Base-by-base conservation (phyloP, 257 asterid genomes). In the Nyctanthes arbortristis region DNA sequence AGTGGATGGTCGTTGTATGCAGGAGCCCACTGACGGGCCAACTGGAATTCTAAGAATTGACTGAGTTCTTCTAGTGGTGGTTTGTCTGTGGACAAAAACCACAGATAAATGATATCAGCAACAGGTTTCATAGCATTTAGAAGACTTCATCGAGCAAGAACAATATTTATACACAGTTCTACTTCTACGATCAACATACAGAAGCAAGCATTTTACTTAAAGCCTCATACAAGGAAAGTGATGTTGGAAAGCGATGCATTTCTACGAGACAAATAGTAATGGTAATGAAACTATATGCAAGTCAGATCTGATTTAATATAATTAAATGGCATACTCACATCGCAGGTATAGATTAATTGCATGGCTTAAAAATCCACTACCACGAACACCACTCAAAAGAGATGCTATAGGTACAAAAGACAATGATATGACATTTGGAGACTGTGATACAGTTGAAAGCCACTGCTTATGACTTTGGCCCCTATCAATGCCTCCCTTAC, bases 1-100 rank as follows among this genome's bases (percentile, higher is more conserved):
- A 93, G 96, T 54, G 98, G 98, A 68, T 89, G 96, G 75, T 93
- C 97, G 52, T 78, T 75, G 71, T 77, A 91, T 18, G 94, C 92
- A 9, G 99, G 99, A 7, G 99, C 96, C 97, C 99, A 93, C 68
- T 89, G 97, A 54, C 96, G 89, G 62, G 96, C 96, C 81, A 91
- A 65, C 66, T 91, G 97, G 72, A 91, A 89, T 73, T 91, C 99
- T 30, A 93, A 80, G 74, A 93, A 93, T 68, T 93, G 97, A 24
- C 82, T 67, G 62, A 93, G 95, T 70, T 93, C 97, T 84, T 93
- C 99, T 60, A 83, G 78, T 7, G 96, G 95, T 4, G 99, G 99
- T 72, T 91, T 93, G 79, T 89, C 99, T 93, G 89, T n/a, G n/a
- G 81, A 77, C 31, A 63, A n/a, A n/a, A 27, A 35, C 18, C 45